Evolutionary conservation across 257 asterid genomes (phyloP).

Genomic region (Scutellaria barbata): DNA sequence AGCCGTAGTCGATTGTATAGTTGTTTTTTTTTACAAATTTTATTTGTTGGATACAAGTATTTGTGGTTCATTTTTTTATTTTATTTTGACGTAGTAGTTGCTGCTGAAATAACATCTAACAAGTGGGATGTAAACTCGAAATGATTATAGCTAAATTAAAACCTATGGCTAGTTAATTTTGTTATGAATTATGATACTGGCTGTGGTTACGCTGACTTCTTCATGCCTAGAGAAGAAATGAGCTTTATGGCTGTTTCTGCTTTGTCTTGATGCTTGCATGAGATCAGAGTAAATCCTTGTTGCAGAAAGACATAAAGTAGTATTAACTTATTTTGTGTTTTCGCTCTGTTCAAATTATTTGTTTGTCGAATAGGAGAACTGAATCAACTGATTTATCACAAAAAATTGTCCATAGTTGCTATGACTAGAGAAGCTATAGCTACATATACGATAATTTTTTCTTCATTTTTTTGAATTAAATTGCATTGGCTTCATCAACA

Average conservation of each 20-base stretch:
- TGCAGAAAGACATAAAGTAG: not conserved
- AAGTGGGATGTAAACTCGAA: not conserved
- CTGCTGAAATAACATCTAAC: not conserved
- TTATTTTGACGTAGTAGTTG: not conserved
- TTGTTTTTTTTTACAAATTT: not conserved
- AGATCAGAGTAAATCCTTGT: not conserved
- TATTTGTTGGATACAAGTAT: not conserved
- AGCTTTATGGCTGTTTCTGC: not conserved
- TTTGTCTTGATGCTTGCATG: not conserved
- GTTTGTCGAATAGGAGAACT: not conserved
- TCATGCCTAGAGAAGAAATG: slow-evolving; percentile 15
- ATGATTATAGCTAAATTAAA: not conserved
- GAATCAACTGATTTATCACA: not conserved
- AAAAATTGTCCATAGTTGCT: not conserved
- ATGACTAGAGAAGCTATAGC: not conserved
- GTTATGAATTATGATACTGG: not conserved
- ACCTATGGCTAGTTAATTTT: not conserved
- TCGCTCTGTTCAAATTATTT: not conserved
- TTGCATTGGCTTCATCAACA: not conserved
- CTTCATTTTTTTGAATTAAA: not conserved
- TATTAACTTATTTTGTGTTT: not conserved
- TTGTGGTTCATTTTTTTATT: not conserved
- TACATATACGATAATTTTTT: not conserved
- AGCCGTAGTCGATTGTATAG: not conserved
- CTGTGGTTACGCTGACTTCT: not conserved